Evolutionary conservation across 2,329 filamentous ascomycete genomes (phyloP).

Genomic region (Tolypocladium cylindrosporum): DNA sequence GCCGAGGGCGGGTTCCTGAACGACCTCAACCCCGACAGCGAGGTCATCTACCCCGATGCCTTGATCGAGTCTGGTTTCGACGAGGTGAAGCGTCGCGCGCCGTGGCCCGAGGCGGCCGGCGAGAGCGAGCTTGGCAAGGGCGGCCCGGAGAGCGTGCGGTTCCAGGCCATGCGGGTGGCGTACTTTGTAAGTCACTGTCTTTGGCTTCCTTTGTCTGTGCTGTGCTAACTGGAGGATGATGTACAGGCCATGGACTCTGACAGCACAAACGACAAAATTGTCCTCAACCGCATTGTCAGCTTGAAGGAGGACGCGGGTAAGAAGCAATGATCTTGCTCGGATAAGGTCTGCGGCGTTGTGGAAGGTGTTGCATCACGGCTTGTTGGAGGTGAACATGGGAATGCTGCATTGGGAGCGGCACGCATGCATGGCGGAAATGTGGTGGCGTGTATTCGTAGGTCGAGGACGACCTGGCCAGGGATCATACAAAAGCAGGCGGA

Average conservation of each 20-base stretch:
- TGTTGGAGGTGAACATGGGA: not conserved
- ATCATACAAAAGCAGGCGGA: not conserved
- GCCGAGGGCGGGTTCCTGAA: constrained; percentile 72
- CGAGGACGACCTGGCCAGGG: not conserved
- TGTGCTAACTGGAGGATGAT: constrained; percentile 2
- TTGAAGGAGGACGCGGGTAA: constrained; percentile 82
- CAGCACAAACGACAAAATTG: constrained; percentile 65
- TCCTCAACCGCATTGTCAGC: constrained; percentile 86
- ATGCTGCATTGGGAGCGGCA: not conserved
- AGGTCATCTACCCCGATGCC: constrained; percentile 68
- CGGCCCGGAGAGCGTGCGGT: constrained; percentile 68
- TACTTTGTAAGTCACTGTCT: constrained; percentile 53
- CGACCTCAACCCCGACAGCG: constrained; percentile 76
- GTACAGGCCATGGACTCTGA: constrained; percentile 62
- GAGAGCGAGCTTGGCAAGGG: constrained; percentile 52
- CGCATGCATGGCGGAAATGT: not conserved
- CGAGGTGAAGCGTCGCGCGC: constrained; percentile 61
- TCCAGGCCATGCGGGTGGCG: constrained; percentile 83
- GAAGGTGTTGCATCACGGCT: not conserved
- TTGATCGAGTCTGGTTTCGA: constrained; percentile 77
- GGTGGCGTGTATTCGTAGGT: not conserved
- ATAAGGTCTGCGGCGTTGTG: not conserved
- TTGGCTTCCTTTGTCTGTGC: not conserved
- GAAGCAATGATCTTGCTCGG: constrained; percentile 11
- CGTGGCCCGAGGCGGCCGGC: constrained; percentile 72